Evolutionary conservation across 2,329 filamentous ascomycete species (phyloP).

Genomic region (Aspergillus brunneoviolaceus): DNA sequence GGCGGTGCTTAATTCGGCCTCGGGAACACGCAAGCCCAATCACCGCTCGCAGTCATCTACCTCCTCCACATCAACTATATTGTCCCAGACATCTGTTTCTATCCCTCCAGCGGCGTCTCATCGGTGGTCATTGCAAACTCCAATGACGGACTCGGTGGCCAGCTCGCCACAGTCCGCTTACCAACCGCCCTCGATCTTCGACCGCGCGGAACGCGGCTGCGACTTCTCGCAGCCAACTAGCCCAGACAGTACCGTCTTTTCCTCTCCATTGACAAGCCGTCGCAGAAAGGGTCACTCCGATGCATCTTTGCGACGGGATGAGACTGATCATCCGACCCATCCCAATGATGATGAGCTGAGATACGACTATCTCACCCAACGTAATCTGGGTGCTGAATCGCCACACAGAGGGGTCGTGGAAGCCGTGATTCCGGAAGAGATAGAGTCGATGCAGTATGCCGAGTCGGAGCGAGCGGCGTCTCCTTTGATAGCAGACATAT

Average conservation of each 20-base stretch:
- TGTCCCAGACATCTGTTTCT: conserved; percentile 63
- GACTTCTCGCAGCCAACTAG: conserved; percentile 76
- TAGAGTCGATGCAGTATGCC: conserved; percentile 27
- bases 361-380: conserved; percentile 1
- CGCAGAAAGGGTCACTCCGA: conserved; percentile 60
- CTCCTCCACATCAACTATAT: conserved; percentile 57
- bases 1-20: conserved; percentile 41
- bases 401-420: conserved; percentile 26
- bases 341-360: conserved; percentile 21
- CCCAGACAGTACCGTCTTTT: conserved; percentile 69
- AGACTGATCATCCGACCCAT: conserved; percentile 12
- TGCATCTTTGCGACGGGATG: conserved; percentile 48
- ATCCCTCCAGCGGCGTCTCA: conserved; percentile 50
- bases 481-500: conserved; percentile 22
- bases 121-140: conserved; percentile 41
- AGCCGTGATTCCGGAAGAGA: conserved; percentile 41
- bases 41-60: conserved; percentile 41
- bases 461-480: conserved; percentile 15
- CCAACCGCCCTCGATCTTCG: conserved; percentile 74
- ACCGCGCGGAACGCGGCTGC: conserved; percentile 62
- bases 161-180: conserved; percentile 78
- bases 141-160: conserved; percentile 63
- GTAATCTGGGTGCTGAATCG: conserved; percentile 7
- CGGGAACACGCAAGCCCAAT: conserved; percentile 30
- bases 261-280: conserved; percentile 63